Conservation (phyloP, 1,284 basidiomycete species). For the Pterulicium gracile region DNA sequence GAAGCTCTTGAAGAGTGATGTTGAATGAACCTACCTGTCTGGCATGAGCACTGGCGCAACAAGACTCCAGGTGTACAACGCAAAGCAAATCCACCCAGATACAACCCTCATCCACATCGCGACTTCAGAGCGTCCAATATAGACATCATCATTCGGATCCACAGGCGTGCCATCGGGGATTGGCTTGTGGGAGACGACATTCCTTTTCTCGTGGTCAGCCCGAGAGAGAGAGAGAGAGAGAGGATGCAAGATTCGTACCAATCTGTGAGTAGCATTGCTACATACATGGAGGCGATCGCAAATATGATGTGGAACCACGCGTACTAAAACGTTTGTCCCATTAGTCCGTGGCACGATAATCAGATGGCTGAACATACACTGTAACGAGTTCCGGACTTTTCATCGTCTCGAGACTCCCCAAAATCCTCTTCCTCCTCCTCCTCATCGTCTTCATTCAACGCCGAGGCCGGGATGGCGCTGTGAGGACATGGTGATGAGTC, state of each 20-base stretch:
- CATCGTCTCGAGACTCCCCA: conserved; percentile 82
- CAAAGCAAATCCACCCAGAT: conserved; percentile 89
- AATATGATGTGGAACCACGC: conserved; percentile 99
- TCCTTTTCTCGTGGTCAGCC: too few relatives aligned
- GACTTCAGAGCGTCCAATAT: conserved; percentile 89
- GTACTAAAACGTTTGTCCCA: conserved; percentile 44
- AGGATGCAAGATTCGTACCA: conserved; percentile 52
- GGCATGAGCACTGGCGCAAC: conserved; percentile 86
- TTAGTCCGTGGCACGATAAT: conserved; percentile 8
- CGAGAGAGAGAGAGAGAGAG: conserved; percentile 3
- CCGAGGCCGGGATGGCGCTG: conserved; percentile 89
- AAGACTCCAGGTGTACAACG: conserved; percentile 85
- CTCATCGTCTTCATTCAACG: conserved; percentile 75
- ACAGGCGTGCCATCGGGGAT: conserved; percentile 24
- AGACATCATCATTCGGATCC: conserved; percentile 66
- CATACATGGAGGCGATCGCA: conserved; percentile 94
- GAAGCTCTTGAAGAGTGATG: too few relatives aligned
- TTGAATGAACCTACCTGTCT: conserved; percentile 66
- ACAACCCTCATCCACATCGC: conserved; percentile 99
- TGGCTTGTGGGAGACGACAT: conserved; percentile 51
- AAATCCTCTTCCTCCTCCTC: conserved; percentile 68
- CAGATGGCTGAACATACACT: conserved; percentile 63
- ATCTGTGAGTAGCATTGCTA: conserved; percentile 96
- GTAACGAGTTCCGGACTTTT: conserved; percentile 93
- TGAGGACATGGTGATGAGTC: conserved; percentile 2